phyloP scores from a whole-genome alignment of 2,329 filamentous ascomycete genomes.

The Ophiostoma australiae region DNA sequence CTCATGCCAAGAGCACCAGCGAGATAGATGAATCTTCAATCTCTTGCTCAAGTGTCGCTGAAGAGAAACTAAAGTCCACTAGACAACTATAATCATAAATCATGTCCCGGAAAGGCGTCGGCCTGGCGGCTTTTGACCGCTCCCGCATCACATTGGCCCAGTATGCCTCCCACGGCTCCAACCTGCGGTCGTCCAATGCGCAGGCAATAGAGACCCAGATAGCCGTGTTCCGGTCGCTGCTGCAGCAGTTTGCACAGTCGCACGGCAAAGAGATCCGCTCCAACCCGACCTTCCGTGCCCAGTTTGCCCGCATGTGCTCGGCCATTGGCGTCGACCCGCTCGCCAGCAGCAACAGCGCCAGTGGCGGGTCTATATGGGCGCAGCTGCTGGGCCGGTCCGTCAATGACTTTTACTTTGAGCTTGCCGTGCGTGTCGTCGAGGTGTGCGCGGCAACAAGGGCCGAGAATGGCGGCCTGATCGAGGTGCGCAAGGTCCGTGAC shows the following conservation, averaged over 20 bases:
- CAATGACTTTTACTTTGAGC: constrained; percentile 97
- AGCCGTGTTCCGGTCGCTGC: constrained; percentile 87
- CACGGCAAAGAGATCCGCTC: constrained; percentile 95
- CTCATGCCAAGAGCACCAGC: neutral
- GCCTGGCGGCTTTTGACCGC: constrained; percentile 84
- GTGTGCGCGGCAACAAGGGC: constrained; percentile 78
- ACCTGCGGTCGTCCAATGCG: constrained; percentile 77
- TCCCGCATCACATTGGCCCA: constrained; percentile 79
- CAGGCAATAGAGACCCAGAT: constrained; percentile 87
- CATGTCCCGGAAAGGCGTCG: constrained; percentile 77
- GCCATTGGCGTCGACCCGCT: constrained; percentile 95
- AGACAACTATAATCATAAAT: constrained; percentile 36
- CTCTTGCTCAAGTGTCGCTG: no score
- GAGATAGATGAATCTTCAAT: neutral
- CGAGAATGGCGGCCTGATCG: constrained; percentile 90
- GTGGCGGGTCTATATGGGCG: constrained; percentile 74
- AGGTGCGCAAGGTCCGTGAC: constrained; percentile 73
- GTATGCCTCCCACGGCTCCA: constrained; percentile 84
- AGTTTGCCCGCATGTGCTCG: constrained; percentile 97
- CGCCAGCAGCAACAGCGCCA: constrained; percentile 55
- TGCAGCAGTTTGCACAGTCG: constrained; percentile 91
- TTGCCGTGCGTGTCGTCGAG: constrained; percentile 92
- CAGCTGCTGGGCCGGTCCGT: constrained; percentile 87
- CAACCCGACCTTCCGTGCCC: constrained; percentile 88
- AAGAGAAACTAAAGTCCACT: neutral